Base-by-base conservation (phyloP, 805 yeast genomes). In the Blastobotrys robertii region DNA sequence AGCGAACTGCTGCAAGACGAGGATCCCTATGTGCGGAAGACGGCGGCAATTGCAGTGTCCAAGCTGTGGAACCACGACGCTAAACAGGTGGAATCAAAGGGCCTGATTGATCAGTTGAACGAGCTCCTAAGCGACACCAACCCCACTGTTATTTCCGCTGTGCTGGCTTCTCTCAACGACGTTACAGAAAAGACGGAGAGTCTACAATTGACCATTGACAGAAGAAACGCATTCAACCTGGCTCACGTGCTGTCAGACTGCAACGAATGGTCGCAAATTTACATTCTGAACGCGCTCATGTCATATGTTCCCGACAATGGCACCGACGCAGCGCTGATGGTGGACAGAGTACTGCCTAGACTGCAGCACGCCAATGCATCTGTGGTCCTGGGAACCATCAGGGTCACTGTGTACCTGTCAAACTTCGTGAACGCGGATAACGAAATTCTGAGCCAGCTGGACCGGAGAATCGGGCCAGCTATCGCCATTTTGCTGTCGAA, bases 311-410 rank as follows among this genome's bases (percentile, higher is more conserved):
- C 97, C 2, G 76, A 79, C 48, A 66, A 72, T 0, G 65, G 76
- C n/a, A 67, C 66, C 1, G 90, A 82, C 32, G 86, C 95, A 0
- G 62, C 74, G 35, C 67, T 68, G 3, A 55, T 88, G 53, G 76
- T 85, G 16, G 90, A 82, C 32, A 64, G 71, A 10, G 67, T 76
- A 2, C 58, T 81, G 5, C 87, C 95, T 0, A 75, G 79, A 34
- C 63, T 90, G 16, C 94, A 79, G 54, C 94, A 84, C 57, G 80
- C 79, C 12, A 87, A 84, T 60, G 68, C 94, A 0, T 73, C 92
- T 0, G 92, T 88, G 8, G 90, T 83, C 0, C 59, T 87, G 45
- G 87, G 84, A 52, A 70, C 94, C 0, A 66, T 84, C 42, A 79
- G 86, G 47, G 76, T 79, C 8, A 74, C 87, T 11, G 63, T 84